phyloP scores from a whole-genome alignment of 2,329 filamentous ascomycete species.

The Penicillium sp. region DNA sequence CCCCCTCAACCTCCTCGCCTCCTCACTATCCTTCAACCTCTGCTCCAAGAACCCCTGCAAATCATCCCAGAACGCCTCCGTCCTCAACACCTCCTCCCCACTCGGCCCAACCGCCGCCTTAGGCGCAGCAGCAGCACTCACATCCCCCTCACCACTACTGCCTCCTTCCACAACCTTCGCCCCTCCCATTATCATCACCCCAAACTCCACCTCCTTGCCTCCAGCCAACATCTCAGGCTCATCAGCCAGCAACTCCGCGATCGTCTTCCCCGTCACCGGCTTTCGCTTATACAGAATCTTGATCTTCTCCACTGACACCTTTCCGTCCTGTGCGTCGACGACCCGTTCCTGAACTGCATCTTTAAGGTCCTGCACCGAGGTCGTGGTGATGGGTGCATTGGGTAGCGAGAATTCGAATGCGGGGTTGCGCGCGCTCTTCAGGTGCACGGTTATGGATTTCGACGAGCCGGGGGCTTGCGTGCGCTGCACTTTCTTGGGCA shows the following conservation, averaged over 20 bases:
- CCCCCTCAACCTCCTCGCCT: constrained; percentile 55
- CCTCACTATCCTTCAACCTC: constrained; percentile 61
- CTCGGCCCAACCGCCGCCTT: constrained; percentile 47
- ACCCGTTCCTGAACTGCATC: constrained; percentile 56
- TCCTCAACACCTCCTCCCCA: constrained; percentile 54
- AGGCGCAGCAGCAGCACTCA: constrained; percentile 19
- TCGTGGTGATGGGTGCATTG: constrained; percentile 53
- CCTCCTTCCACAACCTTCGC: constrained; percentile 41
- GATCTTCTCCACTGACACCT: constrained; percentile 57
- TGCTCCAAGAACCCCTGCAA: constrained; percentile 70
- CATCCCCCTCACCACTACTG: too few relatives aligned
- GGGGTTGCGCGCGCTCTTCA: constrained; percentile 61
- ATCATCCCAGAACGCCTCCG: constrained; percentile 76
- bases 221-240: constrained; percentile 39
- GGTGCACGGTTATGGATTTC: constrained; percentile 31
- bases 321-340: constrained; percentile 38
- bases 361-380: constrained; percentile 72
- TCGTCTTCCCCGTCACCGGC: constrained; percentile 65
- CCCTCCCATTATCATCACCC: constrained; percentile 80
- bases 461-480: constrained; percentile 32
- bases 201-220: constrained; percentile 58
- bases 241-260: constrained; percentile 61
- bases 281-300: constrained; percentile 82
- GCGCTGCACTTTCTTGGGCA: constrained; percentile 37
- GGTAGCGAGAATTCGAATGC: constrained; percentile 59